Evolutionary conservation across 164 flowering plant genomes (phyloP).

Genomic region (Stephania japonica): DNA sequence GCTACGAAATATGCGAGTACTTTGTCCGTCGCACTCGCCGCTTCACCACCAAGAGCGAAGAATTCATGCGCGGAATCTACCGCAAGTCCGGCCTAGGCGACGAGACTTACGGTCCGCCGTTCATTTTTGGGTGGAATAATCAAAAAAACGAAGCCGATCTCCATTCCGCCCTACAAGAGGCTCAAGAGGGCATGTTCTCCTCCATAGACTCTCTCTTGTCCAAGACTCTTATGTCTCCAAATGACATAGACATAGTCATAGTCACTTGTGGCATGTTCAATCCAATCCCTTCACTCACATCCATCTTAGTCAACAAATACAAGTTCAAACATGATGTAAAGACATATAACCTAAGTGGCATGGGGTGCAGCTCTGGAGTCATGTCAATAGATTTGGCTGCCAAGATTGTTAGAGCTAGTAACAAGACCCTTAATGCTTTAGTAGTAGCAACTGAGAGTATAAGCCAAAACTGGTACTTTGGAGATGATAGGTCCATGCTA

Average conservation of each 20-base stretch:
- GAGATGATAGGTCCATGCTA: slow-evolving; percentile 50
- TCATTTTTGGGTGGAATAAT: slow-evolving; percentile 30
- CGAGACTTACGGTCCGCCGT: slow-evolving; percentile 53
- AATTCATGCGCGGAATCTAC: slow-evolving; percentile 48
- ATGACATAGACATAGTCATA: slow-evolving; percentile 28
- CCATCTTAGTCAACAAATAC: slow-evolving; percentile 40
- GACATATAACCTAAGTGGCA: slow-evolving; percentile 49
- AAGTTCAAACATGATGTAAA: slow-evolving; percentile 33
- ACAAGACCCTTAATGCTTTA: slow-evolving; percentile 29
- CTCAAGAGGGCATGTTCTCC: slow-evolving; percentile 42
- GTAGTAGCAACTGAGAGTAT: slow-evolving; percentile 51
- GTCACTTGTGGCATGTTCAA: slow-evolving; percentile 47
- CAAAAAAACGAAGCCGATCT: slow-evolving; percentile 18
- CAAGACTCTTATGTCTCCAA: slow-evolving; percentile 30
- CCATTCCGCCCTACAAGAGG: slow-evolving; percentile 36
- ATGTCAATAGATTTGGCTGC: slow-evolving; percentile 42
- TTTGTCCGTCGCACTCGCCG: slow-evolving; percentile 27
- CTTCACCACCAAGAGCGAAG: slow-evolving; percentile 18
- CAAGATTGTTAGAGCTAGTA: slow-evolving; percentile 22
- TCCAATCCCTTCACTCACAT: slow-evolving; percentile 39
- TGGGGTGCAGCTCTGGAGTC: slow-evolving; percentile 59
- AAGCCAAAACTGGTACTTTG: slow-evolving; percentile 55
- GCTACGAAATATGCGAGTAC: slow-evolving; percentile 25
- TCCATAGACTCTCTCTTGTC: slow-evolving; percentile 30
- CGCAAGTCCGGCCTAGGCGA: slow-evolving; percentile 53